Percentiles rank a stretch among this genome's conserved stretches.
phyloP scores from a whole-genome alignment of 2,329 filamentous ascomycete species.

The Lasiodiplodia theobromae region DNA sequence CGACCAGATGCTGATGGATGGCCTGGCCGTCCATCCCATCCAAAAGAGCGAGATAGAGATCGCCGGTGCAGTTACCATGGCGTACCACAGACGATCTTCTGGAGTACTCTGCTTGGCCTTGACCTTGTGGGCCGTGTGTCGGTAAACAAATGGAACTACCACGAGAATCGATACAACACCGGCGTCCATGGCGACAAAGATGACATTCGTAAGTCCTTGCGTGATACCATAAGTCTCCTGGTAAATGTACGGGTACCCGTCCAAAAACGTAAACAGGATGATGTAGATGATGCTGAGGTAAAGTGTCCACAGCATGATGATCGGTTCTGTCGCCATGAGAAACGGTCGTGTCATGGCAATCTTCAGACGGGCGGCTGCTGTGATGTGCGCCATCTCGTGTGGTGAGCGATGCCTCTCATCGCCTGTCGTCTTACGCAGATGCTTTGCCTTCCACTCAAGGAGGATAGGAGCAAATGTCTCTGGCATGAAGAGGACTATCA shows the following conservation, averaged over 20 bases:
- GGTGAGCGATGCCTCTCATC: conserved; percentile 46
- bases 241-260: conserved; percentile 62
- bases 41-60: conserved; percentile 64
- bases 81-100: conserved; percentile 62
- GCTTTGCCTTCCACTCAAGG: conserved; percentile 42
- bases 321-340: conserved; percentile 52
- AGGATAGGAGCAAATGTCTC: conserved; percentile 57
- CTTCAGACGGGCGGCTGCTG: conserved; percentile 29
- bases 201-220: conserved; percentile 53
- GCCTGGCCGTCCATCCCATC: conserved; percentile 63
- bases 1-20: conserved; percentile 60
- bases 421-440: conserved; percentile 39
- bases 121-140: conserved; percentile 53
- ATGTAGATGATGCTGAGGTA: conserved; percentile 63
- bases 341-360: conserved; percentile 31
- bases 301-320: conserved; percentile 57
- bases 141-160: conserved; percentile 56
- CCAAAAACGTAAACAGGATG: conserved; percentile 61
- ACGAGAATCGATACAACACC: conserved; percentile 47
- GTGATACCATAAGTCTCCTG: conserved; percentile 56
- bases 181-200: conserved; percentile 57
- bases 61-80: conserved; percentile 57
- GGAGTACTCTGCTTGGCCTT: conserved; percentile 53
- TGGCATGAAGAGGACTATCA: conserved; percentile 51
- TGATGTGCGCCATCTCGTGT: conserved; percentile 31